These are phyloP conservation scores for Solanum paucissectum DNA, from an alignment of 257 asterid species.

Conservation along the genomic window DNA sequence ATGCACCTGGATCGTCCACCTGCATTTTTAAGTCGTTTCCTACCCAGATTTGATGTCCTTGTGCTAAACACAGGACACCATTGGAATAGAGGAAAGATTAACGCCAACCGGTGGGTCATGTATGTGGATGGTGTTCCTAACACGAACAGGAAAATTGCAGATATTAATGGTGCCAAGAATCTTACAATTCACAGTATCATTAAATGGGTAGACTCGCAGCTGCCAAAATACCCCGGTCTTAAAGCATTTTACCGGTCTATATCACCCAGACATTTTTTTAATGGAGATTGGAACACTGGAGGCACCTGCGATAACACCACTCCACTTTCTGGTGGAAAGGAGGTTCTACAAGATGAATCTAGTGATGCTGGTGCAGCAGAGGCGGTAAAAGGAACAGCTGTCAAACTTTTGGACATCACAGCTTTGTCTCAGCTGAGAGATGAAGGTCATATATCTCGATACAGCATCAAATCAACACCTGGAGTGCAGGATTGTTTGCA, in stretches of 20 bases:
- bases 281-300: constrained; percentile 96
- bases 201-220: constrained; percentile 68
- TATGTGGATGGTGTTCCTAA: constrained; percentile 63
- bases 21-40: constrained; percentile 44
- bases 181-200: constrained; percentile 56
- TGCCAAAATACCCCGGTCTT: constrained; percentile 55
- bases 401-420: constrained; percentile 61
- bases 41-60: constrained; percentile 54
- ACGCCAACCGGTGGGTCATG: constrained; percentile 80
- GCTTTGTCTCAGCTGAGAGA: constrained; percentile 79
- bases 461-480: constrained; percentile 67
- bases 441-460: constrained; percentile 88
- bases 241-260: constrained; percentile 60
- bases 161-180: constrained; percentile 56
- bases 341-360: constrained; percentile 55
- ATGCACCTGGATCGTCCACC: constrained; percentile 97
- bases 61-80: constrained; percentile 92
- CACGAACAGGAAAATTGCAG: constrained; percentile 42
- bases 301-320: constrained; percentile 83
- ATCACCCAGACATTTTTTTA: constrained; percentile 85
- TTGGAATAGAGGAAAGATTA: constrained; percentile 84
- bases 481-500: constrained; percentile 92
- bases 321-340: constrained; percentile 56
- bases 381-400: constrained; percentile 59
- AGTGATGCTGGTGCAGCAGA: constrained; percentile 58